Base-by-base conservation (phyloP, 257 asterid species). In the Misopates orontium region DNA sequence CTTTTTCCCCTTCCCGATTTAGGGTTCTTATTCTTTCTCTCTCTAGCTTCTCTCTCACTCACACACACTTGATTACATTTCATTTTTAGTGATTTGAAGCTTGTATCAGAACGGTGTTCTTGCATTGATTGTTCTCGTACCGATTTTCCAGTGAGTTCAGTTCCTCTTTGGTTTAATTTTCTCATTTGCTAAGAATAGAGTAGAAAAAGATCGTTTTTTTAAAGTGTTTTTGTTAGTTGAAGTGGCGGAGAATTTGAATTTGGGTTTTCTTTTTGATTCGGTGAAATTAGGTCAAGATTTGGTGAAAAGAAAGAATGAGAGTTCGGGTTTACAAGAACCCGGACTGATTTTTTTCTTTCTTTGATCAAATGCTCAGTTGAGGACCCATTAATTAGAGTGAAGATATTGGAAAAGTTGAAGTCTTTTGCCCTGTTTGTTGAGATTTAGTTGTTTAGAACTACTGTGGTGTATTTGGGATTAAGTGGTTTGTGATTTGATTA, bases 141-240 rank as follows among this genome's bases (percentile, higher is more conserved):
- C 77, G 17, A 45, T 8, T 81, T 72, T 62, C 18, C 68, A 18
- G 87, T 76, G 78, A 82, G 78, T 76, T 64, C 15, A 28, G 36
- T 24, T 62, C 21, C 14, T 13, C 15, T 39, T 42, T 16, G 45
- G 42, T 57, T 28, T 21, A 1, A 39, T 52, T 9, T 45, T 18
- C 18, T n/a, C 53, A 45, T 19, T 6, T 10, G n/a, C n/a, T n/a
- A 21, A 13, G 20, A 39, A 41, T 21, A 41, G 2, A 7, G 3
- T 1, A 10, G 5, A 21, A 7, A 6, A 1, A 6, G 4, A 0
- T 0, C 41, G n/a, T 12, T 41, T 8, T 50, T 68, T 71, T 55
- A 31, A 21, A 28, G 66, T 62, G 73, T 79, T 62, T 55, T 52
- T 69, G 69, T 25, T 66, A 12, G 79, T 77, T 73, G 44, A 45